Evolutionary conservation across 106 monocot genomes (phyloP).

Genomic region (Allium cepa): DNA sequence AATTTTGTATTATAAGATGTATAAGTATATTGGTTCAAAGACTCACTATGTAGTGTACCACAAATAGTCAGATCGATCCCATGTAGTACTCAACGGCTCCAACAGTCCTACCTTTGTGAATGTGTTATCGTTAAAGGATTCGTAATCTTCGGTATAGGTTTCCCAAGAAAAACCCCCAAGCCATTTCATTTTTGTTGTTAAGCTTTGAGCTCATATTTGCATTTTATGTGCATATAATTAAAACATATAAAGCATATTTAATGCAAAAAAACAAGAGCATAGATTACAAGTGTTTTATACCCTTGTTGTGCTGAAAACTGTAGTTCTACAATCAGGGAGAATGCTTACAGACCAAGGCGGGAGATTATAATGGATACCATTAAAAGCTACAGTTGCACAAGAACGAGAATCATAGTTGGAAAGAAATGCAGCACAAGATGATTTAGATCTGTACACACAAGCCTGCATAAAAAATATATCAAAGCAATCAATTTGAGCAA

Average conservation of each 20-base stretch:
- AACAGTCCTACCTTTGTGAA: conserved; percentile 65
- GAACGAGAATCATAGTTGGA: conserved; percentile 59
- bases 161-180: conserved; percentile 60
- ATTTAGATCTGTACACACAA: conserved; percentile 61
- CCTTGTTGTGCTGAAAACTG: conserved; percentile 85
- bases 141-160: conserved; percentile 52
- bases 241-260: not conserved
- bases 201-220: conserved; percentile 68
- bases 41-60: conserved; percentile 99
- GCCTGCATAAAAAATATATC: conserved; percentile 27
- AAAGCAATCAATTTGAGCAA: conserved; percentile 3
- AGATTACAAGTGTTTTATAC: conserved; percentile 20
- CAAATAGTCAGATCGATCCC: conserved; percentile 92
- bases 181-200: conserved; percentile 49
- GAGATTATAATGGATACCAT: conserved; percentile 79
- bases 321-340: conserved; percentile 89
- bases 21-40: conserved; percentile 8
- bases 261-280: not conserved
- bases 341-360: conserved; percentile 99
- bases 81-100: conserved; percentile 81
- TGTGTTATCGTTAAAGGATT: conserved; percentile 43
- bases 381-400: conserved; percentile 65
- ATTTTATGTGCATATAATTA: not conserved
- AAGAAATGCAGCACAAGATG: conserved; percentile 86
- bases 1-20: not conserved